phyloP scores from a whole-genome alignment of 441 rosid species.

The Aquilaria agallochum region DNA sequence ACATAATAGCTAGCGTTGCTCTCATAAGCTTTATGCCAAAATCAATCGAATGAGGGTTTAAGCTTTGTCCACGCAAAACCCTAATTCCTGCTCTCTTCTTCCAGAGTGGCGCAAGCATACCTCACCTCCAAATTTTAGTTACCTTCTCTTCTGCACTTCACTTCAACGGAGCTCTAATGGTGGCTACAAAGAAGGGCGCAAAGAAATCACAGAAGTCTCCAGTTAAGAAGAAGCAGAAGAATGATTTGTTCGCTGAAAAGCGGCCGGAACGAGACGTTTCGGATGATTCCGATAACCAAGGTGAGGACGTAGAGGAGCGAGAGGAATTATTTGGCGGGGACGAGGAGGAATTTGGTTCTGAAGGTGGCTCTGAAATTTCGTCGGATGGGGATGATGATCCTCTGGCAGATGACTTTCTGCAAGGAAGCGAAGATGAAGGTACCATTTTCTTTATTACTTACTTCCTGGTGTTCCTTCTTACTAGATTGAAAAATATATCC shows the following conservation, averaged over 20 bases:
- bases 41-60: no score
- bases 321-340: constrained; percentile 30
- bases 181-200: constrained; percentile 46
- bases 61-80: no score
- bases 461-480: neutral
- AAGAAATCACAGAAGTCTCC: constrained; percentile 32
- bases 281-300: constrained; percentile 38
- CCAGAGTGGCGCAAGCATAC: no score
- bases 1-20: no score
- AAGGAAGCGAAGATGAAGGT: constrained; percentile 62
- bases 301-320: constrained; percentile 32
- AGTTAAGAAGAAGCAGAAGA: constrained; percentile 54
- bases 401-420: constrained; percentile 59
- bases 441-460: neutral
- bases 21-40: no score
- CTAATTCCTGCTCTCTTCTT: no score
- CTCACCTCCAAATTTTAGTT: no score
- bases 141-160: no score
- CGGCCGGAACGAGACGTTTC: constrained; percentile 28
- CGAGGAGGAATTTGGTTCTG: constrained; percentile 41
- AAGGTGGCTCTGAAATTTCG: constrained; percentile 50
- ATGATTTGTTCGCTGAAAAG: constrained; percentile 29
- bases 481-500: neutral
- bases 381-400: constrained; percentile 64
- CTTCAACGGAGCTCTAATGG: constrained; percentile 35